These are phyloP conservation scores for Colletotrichum lupini DNA, from an alignment of 2,329 filamentous ascomycete species.

Conservation along the genomic window DNA sequence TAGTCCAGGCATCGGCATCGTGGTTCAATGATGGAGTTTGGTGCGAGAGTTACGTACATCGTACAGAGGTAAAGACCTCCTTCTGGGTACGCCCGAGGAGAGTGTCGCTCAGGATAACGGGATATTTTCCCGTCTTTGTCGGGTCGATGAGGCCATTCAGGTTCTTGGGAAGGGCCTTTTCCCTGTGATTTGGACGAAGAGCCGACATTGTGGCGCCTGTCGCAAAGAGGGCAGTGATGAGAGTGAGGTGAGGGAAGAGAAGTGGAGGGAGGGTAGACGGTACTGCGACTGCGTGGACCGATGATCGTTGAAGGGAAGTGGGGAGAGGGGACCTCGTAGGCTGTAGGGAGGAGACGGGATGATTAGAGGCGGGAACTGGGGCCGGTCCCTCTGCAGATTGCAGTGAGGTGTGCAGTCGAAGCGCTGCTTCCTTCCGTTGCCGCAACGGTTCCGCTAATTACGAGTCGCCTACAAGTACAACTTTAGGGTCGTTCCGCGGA, in stretches of 20 bases:
- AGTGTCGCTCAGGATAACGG: conserved; percentile 71
- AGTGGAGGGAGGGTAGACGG: background rate
- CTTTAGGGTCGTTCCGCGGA: conserved; percentile 16
- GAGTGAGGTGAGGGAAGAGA: background rate
- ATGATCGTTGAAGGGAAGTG: conserved; percentile 27
- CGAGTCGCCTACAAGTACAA: conserved; percentile 21
- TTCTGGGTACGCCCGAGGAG: conserved; percentile 66
- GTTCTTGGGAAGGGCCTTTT: conserved; percentile 32
- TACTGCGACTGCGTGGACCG: background rate
- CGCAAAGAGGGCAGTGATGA: background rate
- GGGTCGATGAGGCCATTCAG: conserved; percentile 63
- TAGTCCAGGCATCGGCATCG: background rate
- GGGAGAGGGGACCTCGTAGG: conserved; percentile 6
- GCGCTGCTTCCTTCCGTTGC: background rate
- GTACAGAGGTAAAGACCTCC: conserved; percentile 69
- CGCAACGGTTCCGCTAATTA: conserved; percentile 9
- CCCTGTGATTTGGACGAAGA: conserved; percentile 36
- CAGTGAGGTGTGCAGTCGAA: background rate
- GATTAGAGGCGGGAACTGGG: background rate
- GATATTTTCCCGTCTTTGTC: conserved; percentile 70
- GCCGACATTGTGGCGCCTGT: conserved; percentile 35
- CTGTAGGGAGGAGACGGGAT: background rate
- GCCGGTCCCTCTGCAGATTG: background rate
- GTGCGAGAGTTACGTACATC: conserved; percentile 58
- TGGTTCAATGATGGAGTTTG: background rate